phyloP scores from a whole-genome alignment of 768 basidiomycete genomes.

The Daedaleopsis nitida region DNA sequence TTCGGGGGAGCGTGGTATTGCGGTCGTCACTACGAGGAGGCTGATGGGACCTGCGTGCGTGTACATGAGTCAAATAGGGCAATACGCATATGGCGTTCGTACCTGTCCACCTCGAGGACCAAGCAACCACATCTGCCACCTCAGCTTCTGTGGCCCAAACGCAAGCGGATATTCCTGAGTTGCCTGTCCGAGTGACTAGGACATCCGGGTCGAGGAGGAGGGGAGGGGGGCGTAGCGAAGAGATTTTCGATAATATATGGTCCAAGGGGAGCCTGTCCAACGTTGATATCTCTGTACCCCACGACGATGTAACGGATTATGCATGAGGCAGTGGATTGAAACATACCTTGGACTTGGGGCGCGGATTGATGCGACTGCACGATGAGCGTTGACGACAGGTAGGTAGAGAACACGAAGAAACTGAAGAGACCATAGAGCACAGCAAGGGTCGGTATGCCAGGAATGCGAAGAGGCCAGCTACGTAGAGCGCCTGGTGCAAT shows the following conservation, averaged over 20 bases:
- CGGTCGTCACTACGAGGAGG: constrained; percentile 46
- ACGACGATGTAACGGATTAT: neutral
- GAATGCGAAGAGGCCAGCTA: constrained; percentile 1
- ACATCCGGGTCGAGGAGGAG: constrained; percentile 23
- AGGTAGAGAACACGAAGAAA: constrained; percentile 8
- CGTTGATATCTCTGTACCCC: constrained; percentile 1
- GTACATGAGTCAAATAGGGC: neutral
- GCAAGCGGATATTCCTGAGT: constrained; percentile 45
- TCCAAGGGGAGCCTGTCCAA: constrained; percentile 20
- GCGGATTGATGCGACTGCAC: neutral
- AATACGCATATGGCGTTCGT: neutral
- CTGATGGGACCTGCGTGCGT: constrained; percentile 47
- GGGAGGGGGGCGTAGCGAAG: constrained; percentile 27
- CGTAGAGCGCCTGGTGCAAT: neutral
- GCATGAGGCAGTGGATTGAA: neutral
- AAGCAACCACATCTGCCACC: constrained; percentile 36
- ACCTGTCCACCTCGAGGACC: constrained; percentile 50
- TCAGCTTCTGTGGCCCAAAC: constrained; percentile 46
- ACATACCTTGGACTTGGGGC: neutral
- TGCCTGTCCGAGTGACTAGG: constrained; percentile 13
- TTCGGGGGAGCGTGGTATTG: constrained; percentile 29
- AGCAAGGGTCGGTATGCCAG: neutral
- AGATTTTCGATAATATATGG: constrained; percentile 29
- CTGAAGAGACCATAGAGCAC: constrained; percentile 17
- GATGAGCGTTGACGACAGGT: constrained; percentile 1